Conservation (phyloP, 164 flowering plant species). For the Euptelea pleiosperma region DNA sequence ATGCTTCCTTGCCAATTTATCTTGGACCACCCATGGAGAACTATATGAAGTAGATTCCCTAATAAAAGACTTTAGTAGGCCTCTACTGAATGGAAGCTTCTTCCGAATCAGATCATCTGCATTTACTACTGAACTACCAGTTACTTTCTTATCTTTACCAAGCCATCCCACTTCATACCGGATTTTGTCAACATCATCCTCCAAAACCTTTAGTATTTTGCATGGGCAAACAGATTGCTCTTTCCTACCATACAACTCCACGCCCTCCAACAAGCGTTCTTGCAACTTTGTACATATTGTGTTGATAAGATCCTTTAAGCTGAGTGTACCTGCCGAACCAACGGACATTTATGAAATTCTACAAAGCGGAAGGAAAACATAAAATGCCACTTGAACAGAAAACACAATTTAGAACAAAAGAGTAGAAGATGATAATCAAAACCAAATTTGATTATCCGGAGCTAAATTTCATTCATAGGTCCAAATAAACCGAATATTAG, state of each 20-base stretch:
- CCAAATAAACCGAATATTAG: neutral
- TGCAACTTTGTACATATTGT: conserved; percentile 48
- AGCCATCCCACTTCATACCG: conserved; percentile 78
- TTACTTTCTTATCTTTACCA: conserved; percentile 46
- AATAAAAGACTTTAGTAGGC: conserved; percentile 72
- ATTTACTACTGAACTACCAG: conserved; percentile 39
- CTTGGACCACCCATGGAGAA: conserved; percentile 87
- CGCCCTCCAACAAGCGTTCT: conserved; percentile 50
- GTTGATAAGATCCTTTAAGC: conserved; percentile 62
- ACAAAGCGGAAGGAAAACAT: neutral
- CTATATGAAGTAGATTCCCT: conserved; percentile 79
- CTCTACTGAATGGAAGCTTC: conserved; percentile 70
- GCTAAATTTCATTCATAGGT: no score
- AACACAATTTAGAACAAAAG: neutral
- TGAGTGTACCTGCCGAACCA: conserved; percentile 61
- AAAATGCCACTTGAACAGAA: neutral
- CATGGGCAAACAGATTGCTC: conserved; percentile 47
- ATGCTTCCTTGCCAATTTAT: conserved; percentile 58
- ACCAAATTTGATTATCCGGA: neutral
- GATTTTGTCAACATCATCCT: conserved; percentile 29
- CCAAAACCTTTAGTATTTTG: conserved; percentile 56
- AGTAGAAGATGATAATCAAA: no score
- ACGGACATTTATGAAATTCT: neutral
- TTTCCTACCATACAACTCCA: conserved; percentile 59
- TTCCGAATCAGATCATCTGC: conserved; percentile 52